Conservation (phyloP, 257 asterid genomes). For the Solanum corneliomulleri region DNA sequence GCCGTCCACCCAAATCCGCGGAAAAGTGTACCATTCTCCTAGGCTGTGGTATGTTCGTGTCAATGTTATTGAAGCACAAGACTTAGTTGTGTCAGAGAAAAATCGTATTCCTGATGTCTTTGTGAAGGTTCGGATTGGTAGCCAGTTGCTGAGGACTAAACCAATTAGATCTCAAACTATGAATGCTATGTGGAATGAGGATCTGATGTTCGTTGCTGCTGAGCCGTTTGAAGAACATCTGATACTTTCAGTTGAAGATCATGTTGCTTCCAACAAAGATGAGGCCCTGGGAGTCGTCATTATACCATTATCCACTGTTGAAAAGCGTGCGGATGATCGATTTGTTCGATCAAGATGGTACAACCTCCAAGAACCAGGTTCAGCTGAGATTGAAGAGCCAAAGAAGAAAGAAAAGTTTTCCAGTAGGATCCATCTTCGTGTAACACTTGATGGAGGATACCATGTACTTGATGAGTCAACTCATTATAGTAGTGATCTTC, state of each 20-base stretch:
- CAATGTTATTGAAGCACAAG: slow-evolving; percentile 82
- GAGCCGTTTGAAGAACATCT: slow-evolving; percentile 87
- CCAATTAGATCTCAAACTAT: slow-evolving; percentile 38
- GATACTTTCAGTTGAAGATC: slow-evolving; percentile 64
- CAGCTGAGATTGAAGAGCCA: slow-evolving; percentile 47
- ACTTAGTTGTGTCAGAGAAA: slow-evolving; percentile 46
- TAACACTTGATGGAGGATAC: slow-evolving; percentile 87
- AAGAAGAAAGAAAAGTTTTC: slow-evolving; percentile 62
- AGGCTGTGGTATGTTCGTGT: slow-evolving; percentile 81
- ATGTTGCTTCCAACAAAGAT: slow-evolving; percentile 51
- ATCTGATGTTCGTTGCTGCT: slow-evolving; percentile 81
- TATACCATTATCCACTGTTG: slow-evolving; percentile 57
- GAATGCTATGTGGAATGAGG: slow-evolving; percentile 75
- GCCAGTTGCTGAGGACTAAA: slow-evolving; percentile 57
- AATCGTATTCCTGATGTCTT: slow-evolving; percentile 44
- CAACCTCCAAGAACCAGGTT: slow-evolving; percentile 37
- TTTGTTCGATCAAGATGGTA: slow-evolving; percentile 61
- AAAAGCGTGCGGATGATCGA: slow-evolving; percentile 58
- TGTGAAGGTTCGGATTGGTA: slow-evolving; percentile 71
- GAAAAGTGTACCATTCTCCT: slow-evolving; percentile 83
- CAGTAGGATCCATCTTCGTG: slow-evolving; percentile 64
- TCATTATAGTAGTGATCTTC: slow-evolving; percentile 75
- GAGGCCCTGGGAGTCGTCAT: slow-evolving; percentile 52
- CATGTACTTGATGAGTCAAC: slow-evolving; percentile 90
- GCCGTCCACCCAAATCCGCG: slow-evolving; percentile 48